Evolutionary conservation across 371 early-diverging fungal genomes (phyloP).

Genomic region (Mortierella sp.): DNA sequence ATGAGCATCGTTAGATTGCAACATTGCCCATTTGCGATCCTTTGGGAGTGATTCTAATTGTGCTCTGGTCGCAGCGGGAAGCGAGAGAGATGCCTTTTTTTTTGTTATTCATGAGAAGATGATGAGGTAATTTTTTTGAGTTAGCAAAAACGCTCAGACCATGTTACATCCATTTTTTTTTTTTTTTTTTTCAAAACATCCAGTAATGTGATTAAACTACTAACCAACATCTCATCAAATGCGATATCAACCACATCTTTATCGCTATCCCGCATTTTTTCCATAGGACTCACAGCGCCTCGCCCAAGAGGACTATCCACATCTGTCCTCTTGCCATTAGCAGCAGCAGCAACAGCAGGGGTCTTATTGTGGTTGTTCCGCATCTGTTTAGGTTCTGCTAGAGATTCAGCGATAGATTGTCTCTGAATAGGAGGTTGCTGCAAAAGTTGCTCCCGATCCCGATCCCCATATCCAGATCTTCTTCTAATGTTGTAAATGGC

Average conservation of each 20-base stretch:
- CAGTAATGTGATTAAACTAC: neutral
- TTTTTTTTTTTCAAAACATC: neutral
- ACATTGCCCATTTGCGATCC: constrained; percentile 44
- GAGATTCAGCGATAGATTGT: constrained; percentile 30
- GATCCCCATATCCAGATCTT: constrained; percentile 27
- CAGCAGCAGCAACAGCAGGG: no score
- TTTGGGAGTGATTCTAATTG: constrained; percentile 37
- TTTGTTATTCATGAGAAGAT: neutral
- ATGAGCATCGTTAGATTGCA: constrained; percentile 44
- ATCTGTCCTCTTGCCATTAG: neutral
- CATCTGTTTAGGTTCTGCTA: neutral
- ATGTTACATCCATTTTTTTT: neutral
- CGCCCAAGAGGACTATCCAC: neutral
- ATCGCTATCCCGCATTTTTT: neutral
- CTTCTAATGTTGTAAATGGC: constrained; percentile 3
- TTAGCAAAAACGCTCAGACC: no score
- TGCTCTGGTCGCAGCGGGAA: constrained; percentile 17
- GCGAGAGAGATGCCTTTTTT: constrained; percentile 28
- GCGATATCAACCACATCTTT: constrained; percentile 42
- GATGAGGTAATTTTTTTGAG: no score
- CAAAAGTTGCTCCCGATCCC: constrained; percentile 32
- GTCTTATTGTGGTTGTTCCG: neutral
- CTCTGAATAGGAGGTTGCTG: constrained; percentile 25
- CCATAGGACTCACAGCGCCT: neutral
- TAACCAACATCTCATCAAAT: constrained; percentile 49